These are phyloP conservation scores for Trichoderma hamatum DNA, from an alignment of 2,329 filamentous ascomycete species.

Conservation along the genomic window DNA sequence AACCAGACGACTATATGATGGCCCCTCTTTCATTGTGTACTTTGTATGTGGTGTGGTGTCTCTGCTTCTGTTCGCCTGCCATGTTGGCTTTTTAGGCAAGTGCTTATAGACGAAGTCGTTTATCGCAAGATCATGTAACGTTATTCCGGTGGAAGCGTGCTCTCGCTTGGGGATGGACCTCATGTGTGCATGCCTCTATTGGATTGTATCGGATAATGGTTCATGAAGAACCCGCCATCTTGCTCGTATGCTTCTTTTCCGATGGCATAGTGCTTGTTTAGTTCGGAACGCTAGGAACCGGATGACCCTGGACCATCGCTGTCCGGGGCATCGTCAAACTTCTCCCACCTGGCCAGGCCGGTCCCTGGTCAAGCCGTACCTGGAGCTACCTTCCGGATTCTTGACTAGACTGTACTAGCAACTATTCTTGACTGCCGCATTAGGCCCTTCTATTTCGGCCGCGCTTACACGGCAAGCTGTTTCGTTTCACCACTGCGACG, in stretches of 20 bases:
- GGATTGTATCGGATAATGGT: not conserved
- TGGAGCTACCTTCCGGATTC: slow-evolving; percentile 26
- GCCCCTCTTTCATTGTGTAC: not conserved
- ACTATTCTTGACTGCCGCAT: slow-evolving; percentile 7
- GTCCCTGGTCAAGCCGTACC: not conserved
- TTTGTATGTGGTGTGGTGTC: not conserved
- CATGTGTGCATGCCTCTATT: not conserved
- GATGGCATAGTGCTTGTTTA: slow-evolving; percentile 7
- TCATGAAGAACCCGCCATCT: not conserved
- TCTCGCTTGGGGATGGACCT: not conserved
- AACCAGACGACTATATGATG: not conserved
- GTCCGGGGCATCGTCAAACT: slow-evolving; percentile 3
- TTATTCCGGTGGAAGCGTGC: not conserved
- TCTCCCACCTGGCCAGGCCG: slow-evolving; percentile 5
- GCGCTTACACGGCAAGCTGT: slow-evolving; percentile 9
- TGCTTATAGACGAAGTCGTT: not conserved
- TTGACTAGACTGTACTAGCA: not conserved
- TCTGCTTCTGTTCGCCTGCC: not conserved
- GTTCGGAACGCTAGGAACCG: not conserved
- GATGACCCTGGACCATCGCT: not conserved
- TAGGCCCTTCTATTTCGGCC: not conserved
- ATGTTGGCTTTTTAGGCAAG: not conserved
- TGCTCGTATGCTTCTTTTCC: slow-evolving; percentile 6
- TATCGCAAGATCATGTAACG: slow-evolving; percentile 10
- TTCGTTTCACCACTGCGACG: slow-evolving; percentile 10